Conservation (phyloP, 768 basidiomycete species). For the Amanita rimosa region DNA sequence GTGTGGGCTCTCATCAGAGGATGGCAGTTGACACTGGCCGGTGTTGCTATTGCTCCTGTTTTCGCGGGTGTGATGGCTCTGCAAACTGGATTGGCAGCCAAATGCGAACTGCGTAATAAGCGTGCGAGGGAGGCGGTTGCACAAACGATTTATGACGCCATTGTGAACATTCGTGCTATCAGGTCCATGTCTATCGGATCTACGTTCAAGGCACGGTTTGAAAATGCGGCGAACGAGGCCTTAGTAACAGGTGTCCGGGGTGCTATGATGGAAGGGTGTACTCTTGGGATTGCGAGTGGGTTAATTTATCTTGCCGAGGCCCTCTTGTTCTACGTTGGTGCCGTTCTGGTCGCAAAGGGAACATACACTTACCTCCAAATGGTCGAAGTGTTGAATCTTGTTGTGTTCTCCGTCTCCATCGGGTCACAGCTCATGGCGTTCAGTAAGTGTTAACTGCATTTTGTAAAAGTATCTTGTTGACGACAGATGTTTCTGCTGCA, state of each 20-base stretch:
- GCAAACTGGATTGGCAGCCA: conserved; percentile 62
- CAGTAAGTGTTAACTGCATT: conserved; percentile 40
- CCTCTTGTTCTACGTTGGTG: conserved; percentile 84
- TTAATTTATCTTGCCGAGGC: conserved; percentile 88
- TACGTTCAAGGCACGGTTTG: conserved; percentile 62
- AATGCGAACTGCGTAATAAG: conserved; percentile 74
- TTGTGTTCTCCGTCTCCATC: conserved; percentile 90
- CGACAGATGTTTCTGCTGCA: too few relatives aligned
- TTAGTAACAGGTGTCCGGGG: conserved; percentile 59
- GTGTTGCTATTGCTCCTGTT: conserved; percentile 77
- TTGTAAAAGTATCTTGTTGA: too few relatives aligned
- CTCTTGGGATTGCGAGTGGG: conserved; percentile 68
- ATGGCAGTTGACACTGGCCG: conserved; percentile 91
- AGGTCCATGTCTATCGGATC: conserved; percentile 77
- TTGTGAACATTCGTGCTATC: conserved; percentile 79
- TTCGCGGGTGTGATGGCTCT: conserved; percentile 67
- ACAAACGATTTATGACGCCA: conserved; percentile 74
- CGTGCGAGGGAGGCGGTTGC: conserved; percentile 77
- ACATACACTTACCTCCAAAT: conserved; percentile 81
- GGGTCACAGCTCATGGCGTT: conserved; percentile 89
- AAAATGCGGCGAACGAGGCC: conserved; percentile 47
- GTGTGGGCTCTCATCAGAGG: conserved; percentile 82
- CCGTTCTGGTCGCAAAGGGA: conserved; percentile 71
- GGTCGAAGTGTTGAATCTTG: conserved; percentile 83
- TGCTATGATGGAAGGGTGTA: conserved; percentile 83